These are phyloP conservation scores for Cryphonectria nitschkei DNA, from an alignment of 2,329 filamentous ascomycete genomes.

Conservation along the genomic window DNA sequence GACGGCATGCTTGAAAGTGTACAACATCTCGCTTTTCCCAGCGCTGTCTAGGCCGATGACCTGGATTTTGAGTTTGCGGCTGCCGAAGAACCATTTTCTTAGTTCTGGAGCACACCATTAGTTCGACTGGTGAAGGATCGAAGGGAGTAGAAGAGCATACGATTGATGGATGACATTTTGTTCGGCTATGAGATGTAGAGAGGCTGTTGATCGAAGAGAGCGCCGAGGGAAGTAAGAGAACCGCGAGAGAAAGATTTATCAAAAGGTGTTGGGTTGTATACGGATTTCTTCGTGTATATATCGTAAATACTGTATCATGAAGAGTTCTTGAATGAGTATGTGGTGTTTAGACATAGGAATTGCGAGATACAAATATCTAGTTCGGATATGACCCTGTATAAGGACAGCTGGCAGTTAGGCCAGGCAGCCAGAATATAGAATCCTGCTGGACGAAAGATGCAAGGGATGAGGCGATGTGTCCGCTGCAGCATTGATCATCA, in stretches of 20 bases:
- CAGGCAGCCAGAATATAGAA: neutral
- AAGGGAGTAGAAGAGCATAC: neutral
- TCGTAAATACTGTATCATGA: neutral
- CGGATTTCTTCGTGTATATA: neutral
- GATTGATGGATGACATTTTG: neutral
- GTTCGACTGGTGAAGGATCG: neutral
- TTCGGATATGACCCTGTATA: neutral
- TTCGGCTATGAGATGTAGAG: neutral
- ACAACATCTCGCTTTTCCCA: constrained; percentile 6
- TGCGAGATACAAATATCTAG: neutral
- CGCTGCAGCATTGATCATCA: neutral
- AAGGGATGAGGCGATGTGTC: neutral
- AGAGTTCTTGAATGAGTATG: neutral
- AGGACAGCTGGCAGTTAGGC: neutral
- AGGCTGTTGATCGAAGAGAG: too few species aligned
- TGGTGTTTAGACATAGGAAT: neutral
- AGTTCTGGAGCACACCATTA: neutral
- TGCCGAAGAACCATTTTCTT: neutral
- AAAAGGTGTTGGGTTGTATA: too few species aligned
- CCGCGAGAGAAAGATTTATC: too few species aligned
- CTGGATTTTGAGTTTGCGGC: constrained; percentile 5
- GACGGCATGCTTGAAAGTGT: neutral
- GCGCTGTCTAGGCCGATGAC: neutral
- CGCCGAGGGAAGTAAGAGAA: too few species aligned
- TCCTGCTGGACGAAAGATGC: neutral